Percentiles rank a stretch among this genome's conserved stretches.
These are phyloP conservation scores for Amanita jacksonii DNA, from an alignment of 768 basidiomycete genomes.

Conservation along the genomic window DNA sequence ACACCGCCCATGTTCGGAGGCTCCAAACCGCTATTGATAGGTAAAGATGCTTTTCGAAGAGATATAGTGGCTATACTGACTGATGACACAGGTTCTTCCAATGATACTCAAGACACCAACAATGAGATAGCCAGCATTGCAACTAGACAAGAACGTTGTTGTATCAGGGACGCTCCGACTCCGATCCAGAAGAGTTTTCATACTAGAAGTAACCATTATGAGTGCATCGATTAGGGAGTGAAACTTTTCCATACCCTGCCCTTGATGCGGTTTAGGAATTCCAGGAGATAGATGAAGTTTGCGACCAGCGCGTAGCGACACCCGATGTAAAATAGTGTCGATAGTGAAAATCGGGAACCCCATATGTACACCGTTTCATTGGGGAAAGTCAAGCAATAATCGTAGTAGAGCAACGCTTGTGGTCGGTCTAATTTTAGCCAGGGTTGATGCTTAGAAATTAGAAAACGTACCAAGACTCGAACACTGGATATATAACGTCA, in stretches of 20 bases:
- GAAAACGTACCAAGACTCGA: no score
- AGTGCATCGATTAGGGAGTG: no score
- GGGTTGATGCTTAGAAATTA: no score
- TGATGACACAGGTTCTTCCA: slow-evolving; percentile 19
- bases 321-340: slow-evolving; percentile 19
- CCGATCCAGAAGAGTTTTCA: no score
- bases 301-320: slow-evolving; percentile 20
- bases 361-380: slow-evolving; percentile 19
- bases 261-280: slow-evolving; percentile 14
- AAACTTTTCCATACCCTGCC: slow-evolving; percentile 9
- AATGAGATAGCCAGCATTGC: slow-evolving; percentile 19
- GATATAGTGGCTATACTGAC: slow-evolving; percentile 11
- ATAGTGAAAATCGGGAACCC: slow-evolving; percentile 17
- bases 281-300: slow-evolving; percentile 20
- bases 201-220: no score
- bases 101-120: slow-evolving; percentile 21
- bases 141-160: slow-evolving; percentile 15
- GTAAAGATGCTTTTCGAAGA: not conserved
- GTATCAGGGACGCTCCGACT: no score
- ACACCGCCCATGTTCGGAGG: slow-evolving; percentile 17
- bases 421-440: no score
- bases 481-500: no score
- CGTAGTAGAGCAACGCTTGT: slow-evolving; percentile 20
- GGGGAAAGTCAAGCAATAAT: slow-evolving; percentile 19
- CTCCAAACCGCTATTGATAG: slow-evolving; percentile 7